Conservation (phyloP, 345 rosid species). For the Microcos paniculata region DNA sequence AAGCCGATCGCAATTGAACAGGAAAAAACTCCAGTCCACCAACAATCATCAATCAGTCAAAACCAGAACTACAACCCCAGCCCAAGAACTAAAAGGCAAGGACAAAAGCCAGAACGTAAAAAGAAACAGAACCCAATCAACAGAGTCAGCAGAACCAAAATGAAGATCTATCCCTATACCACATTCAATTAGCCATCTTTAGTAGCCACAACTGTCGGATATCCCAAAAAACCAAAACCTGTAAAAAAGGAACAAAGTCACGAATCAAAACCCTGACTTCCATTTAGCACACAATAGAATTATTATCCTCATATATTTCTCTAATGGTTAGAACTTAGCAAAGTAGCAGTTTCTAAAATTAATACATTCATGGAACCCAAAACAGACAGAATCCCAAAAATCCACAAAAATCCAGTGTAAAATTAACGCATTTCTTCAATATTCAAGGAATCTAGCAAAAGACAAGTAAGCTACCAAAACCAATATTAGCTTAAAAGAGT, state of each 20-base stretch:
- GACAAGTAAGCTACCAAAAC: not conserved
- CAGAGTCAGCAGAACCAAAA: not conserved
- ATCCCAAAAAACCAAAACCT: conserved; percentile 23
- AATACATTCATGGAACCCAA: not conserved
- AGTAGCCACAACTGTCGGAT: not conserved
- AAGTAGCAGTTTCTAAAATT: not conserved
- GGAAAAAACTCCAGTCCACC: conserved; percentile 21
- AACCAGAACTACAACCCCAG: conserved; percentile 27
- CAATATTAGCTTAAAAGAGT: conserved; percentile 11
- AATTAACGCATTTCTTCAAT: conserved; percentile 8
- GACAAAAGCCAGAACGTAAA: not conserved
- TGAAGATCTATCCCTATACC: conserved; percentile 10
- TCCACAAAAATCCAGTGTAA: not conserved
- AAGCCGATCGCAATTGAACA: conserved; percentile 26
- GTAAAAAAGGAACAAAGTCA: not conserved
- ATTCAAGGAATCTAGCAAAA: conserved; percentile 7
- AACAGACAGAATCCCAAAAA: not conserved
- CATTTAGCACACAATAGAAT: not conserved
- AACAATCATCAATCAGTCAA: conserved; percentile 48
- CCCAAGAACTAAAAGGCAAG: not conserved
- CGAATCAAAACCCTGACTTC: not conserved
- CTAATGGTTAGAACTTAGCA: not conserved
- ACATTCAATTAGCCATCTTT: conserved; percentile 31
- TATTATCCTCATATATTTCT: not conserved
- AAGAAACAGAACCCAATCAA: not conserved